Evolutionary conservation across 2,329 filamentous ascomycete species (phyloP), one percentile per base, ranked within the genome.

Genomic region (Aspergillus ochraceus): DNA sequence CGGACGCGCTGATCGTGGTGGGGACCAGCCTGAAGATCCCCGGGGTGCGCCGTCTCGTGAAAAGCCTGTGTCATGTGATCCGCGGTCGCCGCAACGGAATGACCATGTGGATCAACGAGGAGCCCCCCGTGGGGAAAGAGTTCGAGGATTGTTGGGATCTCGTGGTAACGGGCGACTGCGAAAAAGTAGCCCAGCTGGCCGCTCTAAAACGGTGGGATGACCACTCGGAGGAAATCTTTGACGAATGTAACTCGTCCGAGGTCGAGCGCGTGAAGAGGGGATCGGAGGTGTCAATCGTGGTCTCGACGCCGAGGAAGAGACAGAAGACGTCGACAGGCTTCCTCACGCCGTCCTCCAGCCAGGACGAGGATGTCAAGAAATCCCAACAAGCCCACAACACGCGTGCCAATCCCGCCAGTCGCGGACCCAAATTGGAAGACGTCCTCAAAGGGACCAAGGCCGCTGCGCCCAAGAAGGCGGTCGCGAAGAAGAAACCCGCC

Each of bases 21-120:
- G 95, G 95, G 55, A 99, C 95, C 2, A 97, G 91, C 60, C 80
- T 99, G 68, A 98, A 98, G 74, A 93, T 99, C 53, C 94, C 94
- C 0, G 95, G 95, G 9, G 92, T 97, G 49, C 88, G 91, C 62
- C 86, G 93, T 56, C 89, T 99, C 59, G 92, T 94, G 60, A 90
- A 90, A 73, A 93, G 97, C 75, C 87, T 98, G 84, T 97, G 92
- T 74, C 87, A 88, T 53, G 88, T 92, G 32, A 91, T 96, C n/a
- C 86, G 93, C 62, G 87, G 89, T 68, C 87, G 92, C 57, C 73
- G 75, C 32, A 87, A 96, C 67, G 93, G 94, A 0, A 86, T 97
- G 60, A 92, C 93, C 0, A 89, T 96, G 53, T 99, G 94, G 92
- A 91, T 99, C 77, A 98, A 98, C 76, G 86, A 92, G 56, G 92